Percentiles rank a stretch among this genome's conserved stretches.
phyloP scores from a whole-genome alignment of 352 stramenopile genomes.

The Phytopythium litorale region DNA sequence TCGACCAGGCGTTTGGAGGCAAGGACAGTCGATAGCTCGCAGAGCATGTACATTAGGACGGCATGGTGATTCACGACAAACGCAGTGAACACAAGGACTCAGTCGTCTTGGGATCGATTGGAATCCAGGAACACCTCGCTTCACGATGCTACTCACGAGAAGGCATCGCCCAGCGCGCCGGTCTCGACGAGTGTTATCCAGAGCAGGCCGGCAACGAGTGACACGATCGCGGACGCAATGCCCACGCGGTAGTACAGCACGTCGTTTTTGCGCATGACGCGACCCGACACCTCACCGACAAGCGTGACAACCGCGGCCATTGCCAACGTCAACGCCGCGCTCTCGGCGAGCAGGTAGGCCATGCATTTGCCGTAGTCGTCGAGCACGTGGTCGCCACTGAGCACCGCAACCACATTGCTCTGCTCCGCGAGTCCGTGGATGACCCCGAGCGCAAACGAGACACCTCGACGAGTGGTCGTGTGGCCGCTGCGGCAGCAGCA shows the following conservation, averaged over 20 bases:
- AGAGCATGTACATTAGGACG: background rate
- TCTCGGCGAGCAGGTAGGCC: background rate
- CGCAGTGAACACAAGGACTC: background rate
- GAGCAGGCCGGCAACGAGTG: background rate
- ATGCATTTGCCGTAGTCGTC: slow-evolving; percentile 10
- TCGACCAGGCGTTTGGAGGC: slow-evolving; percentile 52
- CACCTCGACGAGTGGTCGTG: slow-evolving; percentile 26
- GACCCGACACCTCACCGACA: background rate
- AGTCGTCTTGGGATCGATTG: background rate
- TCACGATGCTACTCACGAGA: background rate
- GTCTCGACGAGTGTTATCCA: background rate
- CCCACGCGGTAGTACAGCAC: slow-evolving; percentile 1
- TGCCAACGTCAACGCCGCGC: background rate
- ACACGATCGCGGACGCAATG: background rate
- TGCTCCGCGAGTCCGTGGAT: slow-evolving; percentile 66
- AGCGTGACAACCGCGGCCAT: background rate
- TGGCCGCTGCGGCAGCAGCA: slow-evolving; percentile 38
- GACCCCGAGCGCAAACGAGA: slow-evolving; percentile 47
- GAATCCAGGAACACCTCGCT: too few species aligned
- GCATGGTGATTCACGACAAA: background rate
- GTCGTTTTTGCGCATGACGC: background rate
- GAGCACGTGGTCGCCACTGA: slow-evolving; percentile 65
- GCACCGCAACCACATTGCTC: slow-evolving; percentile 48
- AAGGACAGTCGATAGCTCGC: background rate
- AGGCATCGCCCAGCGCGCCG: slow-evolving; percentile 22